Conservation (phyloP, 2,329 filamentous ascomycete genomes). For the Colletotrichum endophyticum region DNA sequence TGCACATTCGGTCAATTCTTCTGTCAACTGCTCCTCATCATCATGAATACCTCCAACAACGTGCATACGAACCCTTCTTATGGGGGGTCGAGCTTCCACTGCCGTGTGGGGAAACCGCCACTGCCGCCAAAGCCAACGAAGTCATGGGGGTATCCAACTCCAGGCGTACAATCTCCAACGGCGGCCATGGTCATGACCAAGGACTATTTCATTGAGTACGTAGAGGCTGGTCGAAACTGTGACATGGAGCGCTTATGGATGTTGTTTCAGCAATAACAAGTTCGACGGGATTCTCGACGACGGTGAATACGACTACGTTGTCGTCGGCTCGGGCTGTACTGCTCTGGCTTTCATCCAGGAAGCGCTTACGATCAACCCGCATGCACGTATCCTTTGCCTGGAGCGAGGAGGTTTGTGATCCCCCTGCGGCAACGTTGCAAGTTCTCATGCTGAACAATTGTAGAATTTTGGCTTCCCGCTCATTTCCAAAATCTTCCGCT, state of each 20-base stretch:
- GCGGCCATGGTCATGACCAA: not conserved
- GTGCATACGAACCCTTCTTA: not conserved
- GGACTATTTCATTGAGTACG: not conserved
- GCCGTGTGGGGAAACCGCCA: not conserved
- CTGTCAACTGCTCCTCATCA: not conserved
- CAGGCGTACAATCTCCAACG: not conserved
- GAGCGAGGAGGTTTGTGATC: not conserved
- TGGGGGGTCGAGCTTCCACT: not conserved
- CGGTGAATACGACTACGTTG: not conserved
- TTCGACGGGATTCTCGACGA: not conserved
- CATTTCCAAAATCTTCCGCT: not conserved
- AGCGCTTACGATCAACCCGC: fast-evolving
- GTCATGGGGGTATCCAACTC: not conserved
- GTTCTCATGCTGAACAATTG: not conserved
- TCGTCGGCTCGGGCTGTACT: not conserved
- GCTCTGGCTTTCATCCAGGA: not conserved
- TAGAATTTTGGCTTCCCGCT: not conserved
- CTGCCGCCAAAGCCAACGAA: not conserved
- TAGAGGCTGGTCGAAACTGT: fast-evolving
- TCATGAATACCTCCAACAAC: not conserved
- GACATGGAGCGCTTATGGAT: fast-evolving
- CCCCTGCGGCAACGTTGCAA: fast-evolving
- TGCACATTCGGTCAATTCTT: not conserved
- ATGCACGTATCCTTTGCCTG: not conserved
- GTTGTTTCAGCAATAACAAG: not conserved